Percentiles rank a stretch among this genome's conserved stretches.
phyloP scores from a whole-genome alignment of 345 rosid genomes.

The Ricinus communis region DNA sequence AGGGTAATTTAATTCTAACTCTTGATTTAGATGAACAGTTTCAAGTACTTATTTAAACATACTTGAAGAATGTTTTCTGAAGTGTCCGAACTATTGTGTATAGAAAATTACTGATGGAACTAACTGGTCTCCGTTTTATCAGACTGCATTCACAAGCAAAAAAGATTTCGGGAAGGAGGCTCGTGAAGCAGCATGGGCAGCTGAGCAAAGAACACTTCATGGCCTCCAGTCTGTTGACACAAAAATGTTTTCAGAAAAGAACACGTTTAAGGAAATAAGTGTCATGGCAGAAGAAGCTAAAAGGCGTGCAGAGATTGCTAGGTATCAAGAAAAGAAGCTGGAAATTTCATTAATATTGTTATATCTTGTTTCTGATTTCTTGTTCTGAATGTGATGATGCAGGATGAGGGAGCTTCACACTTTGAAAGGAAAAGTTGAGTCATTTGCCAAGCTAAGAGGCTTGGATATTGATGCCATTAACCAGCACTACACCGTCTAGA shows the following conservation, averaged over 20 bases:
- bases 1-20: conserved; percentile 26
- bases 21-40: not conserved
- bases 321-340: conserved; percentile 5
- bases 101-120: not conserved
- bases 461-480: conserved; percentile 45
- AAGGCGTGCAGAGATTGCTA: conserved; percentile 47
- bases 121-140: not conserved
- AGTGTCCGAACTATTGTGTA: too few relatives aligned
- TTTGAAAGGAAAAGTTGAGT: conserved; percentile 53
- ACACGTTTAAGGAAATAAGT: conserved; percentile 26
- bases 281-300: conserved; percentile 56
- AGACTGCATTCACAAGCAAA: conserved; percentile 48
- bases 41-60: too few relatives aligned
- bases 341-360: too few relatives aligned
- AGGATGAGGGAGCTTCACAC: conserved; percentile 57
- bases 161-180: conserved; percentile 44
- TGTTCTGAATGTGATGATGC: conserved; percentile 8
- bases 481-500: conserved; percentile 31
- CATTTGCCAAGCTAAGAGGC: conserved; percentile 47
- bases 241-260: conserved; percentile 27
- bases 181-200: conserved; percentile 51
- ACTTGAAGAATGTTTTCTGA: too few relatives aligned
- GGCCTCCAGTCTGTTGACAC: conserved; percentile 35
- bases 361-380: not conserved
- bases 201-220: conserved; percentile 39